These are phyloP conservation scores for Saccharum hybrid DNA, from an alignment of 202 grass and related monocot genomes.

Conservation along the genomic window DNA sequence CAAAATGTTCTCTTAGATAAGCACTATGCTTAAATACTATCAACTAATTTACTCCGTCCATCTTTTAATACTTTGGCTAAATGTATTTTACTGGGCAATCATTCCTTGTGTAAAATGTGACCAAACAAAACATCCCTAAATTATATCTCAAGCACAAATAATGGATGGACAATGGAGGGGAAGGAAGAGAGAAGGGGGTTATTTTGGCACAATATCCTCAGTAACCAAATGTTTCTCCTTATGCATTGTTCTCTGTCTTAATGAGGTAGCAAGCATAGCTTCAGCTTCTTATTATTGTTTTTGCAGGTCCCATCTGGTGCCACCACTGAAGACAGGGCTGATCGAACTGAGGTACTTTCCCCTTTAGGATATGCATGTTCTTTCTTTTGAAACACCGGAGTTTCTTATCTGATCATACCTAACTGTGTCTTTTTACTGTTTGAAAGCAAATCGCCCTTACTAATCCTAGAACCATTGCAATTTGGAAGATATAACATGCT, in stretches of 20 bases:
- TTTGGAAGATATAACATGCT: slow-evolving; percentile 23
- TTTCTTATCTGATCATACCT: slow-evolving; percentile 24
- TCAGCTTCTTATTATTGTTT: slow-evolving; percentile 40
- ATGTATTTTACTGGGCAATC: not conserved
- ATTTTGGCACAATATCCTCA: not conserved
- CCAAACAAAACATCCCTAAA: not conserved
- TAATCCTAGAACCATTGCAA: not conserved
- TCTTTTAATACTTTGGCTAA: not conserved
- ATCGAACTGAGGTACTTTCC: slow-evolving; percentile 58
- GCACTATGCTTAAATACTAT: slow-evolving; percentile 1
- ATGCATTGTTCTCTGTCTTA: not conserved
- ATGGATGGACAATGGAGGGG: not conserved
- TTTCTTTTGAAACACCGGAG: not conserved
- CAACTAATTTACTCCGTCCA: not conserved
- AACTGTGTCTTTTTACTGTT: not conserved
- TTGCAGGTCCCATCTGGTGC: slow-evolving; percentile 86
- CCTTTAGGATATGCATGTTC: not conserved
- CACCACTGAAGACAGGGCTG: slow-evolving; percentile 55
- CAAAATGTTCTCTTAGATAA: slow-evolving; percentile 2
- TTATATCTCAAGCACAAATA: not conserved
- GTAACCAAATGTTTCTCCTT: not conserved
- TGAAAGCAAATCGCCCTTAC: slow-evolving; percentile 18
- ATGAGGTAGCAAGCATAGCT: slow-evolving; percentile 23
- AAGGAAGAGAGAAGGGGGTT: not conserved
- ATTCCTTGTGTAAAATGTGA: not conserved